Base-by-base conservation (phyloP, 2,329 filamentous ascomycete genomes). In the Emergomyces africanus region DNA sequence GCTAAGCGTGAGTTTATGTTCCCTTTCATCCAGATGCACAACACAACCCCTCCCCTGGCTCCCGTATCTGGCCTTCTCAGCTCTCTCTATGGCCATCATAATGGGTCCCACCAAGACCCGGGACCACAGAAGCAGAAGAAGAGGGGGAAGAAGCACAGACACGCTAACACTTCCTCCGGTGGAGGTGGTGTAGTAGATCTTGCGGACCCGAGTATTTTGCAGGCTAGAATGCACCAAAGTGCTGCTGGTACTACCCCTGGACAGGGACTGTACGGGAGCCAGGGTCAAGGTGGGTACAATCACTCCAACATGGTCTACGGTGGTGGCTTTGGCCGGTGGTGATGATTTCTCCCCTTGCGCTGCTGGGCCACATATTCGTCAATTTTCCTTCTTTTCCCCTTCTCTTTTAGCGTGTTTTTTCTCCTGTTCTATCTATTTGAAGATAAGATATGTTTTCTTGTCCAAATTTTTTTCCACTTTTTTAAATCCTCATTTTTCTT, bases 131-230 rank as follows among this genome's bases (percentile, higher is more conserved):
- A 96, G 86, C 90, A 95, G 84, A 96, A 95, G 87, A 96, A 96
- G 85, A 96, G 96, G 90, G 90, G 90, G 82, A 96, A 96, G 86
- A 96, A 96, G 90, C 92, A 96, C 83, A 95, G 91, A 86, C 91
- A 96, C 87, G 92, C 90, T 94, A 96, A 96, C 90, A 96, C 92
- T 92, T 96, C 91, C 89, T 97, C 92, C 86, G 95, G 90, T 85
- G 91, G 90, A 85, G 91, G 63, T 62, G 91, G 89, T 82, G 85
- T 96, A 92, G 91, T 95, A 81, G 91, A 97, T 95, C 90, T 96
- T 91, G 90, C 89, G 83, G 91, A 97, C 90, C 92, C 92, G 83
- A 96, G 90, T 83, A 96, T 96, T 83, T 86, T 97, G 83, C 91
- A 96, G 82, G 90, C 90, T 77, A 89, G 91, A 83, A 88, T 95